Percentiles rank a stretch among this genome's conserved stretches.
phyloP scores from a whole-genome alignment of 1,284 basidiomycete genomes.

The Microbotryum violaceum region DNA sequence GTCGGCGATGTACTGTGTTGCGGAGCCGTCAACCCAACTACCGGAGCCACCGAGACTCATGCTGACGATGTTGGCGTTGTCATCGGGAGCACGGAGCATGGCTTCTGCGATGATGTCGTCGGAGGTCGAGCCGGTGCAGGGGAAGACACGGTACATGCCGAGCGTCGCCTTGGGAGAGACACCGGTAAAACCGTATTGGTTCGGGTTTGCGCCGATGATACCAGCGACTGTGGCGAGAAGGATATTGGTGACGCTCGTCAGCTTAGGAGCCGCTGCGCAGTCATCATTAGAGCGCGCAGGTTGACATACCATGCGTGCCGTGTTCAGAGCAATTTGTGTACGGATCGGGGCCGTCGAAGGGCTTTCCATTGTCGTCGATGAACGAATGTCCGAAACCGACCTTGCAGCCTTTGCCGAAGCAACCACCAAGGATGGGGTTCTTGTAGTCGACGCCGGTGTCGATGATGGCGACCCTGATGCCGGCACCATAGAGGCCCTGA shows the following conservation, averaged over 20 bases:
- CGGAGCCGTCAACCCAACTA: neutral
- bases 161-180: neutral
- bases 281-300: too few species aligned
- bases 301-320: slow-evolving; percentile 3
- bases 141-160: slow-evolving; percentile 25
- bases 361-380: slow-evolving; percentile 39
- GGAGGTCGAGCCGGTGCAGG: slow-evolving; percentile 5
- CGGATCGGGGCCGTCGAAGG: neutral
- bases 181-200: slow-evolving; percentile 24
- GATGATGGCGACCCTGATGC: slow-evolving; percentile 29
- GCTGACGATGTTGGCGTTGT: slow-evolving; percentile 7
- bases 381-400: slow-evolving; percentile 53
- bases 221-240: neutral
- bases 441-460: slow-evolving; percentile 35
- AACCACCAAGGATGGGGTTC: slow-evolving; percentile 54
- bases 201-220: slow-evolving; percentile 11
- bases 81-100: slow-evolving; percentile 1
- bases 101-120: slow-evolving; percentile 12
- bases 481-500: slow-evolving; percentile 20
- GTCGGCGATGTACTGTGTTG: neutral
- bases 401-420: slow-evolving; percentile 55
- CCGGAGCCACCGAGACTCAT: neutral
- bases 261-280: too few species aligned
- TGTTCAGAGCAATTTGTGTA: slow-evolving; percentile 12
- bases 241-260: neutral